phyloP scores from a whole-genome alignment of 257 asterid genomes.

The Scutellaria galericulata region DNA sequence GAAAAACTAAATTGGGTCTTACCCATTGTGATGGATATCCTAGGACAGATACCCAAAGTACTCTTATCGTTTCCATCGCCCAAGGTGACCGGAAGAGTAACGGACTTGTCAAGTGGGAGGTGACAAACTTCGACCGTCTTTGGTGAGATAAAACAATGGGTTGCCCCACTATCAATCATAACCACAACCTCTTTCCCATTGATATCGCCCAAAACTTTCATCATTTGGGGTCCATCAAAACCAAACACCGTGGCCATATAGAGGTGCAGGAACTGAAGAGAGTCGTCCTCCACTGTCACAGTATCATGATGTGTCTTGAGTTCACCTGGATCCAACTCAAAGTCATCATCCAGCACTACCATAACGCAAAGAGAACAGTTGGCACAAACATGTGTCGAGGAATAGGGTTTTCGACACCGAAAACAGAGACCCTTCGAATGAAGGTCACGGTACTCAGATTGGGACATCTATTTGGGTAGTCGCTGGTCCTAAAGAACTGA shows the following conservation, averaged over 20 bases:
- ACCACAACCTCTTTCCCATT: not conserved
- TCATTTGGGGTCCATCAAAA: not conserved
- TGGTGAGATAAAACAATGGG: not conserved
- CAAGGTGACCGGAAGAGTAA: not conserved
- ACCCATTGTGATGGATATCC: too few species aligned
- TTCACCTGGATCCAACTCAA: not conserved
- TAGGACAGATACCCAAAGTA: not conserved
- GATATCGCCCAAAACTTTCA: not conserved
- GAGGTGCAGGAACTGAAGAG: not conserved
- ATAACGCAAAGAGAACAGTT: not conserved
- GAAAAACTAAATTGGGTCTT: not conserved
- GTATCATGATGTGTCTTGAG: too few species aligned
- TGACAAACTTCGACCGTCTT: not conserved
- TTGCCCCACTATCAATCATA: not conserved
- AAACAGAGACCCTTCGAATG: too few species aligned
- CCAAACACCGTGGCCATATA: not conserved
- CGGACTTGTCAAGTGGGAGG: too few species aligned
- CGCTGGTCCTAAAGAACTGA: too few species aligned
- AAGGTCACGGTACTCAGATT: too few species aligned
- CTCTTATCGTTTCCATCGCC: not conserved
- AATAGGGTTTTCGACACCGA: too few species aligned
- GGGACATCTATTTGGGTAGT: too few species aligned
- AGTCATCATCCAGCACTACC: not conserved
- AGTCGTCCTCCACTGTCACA: not conserved
- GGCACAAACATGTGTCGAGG: not conserved